Conservation (phyloP, 306 rosid genomes). For the Rosa chinensis region DNA sequence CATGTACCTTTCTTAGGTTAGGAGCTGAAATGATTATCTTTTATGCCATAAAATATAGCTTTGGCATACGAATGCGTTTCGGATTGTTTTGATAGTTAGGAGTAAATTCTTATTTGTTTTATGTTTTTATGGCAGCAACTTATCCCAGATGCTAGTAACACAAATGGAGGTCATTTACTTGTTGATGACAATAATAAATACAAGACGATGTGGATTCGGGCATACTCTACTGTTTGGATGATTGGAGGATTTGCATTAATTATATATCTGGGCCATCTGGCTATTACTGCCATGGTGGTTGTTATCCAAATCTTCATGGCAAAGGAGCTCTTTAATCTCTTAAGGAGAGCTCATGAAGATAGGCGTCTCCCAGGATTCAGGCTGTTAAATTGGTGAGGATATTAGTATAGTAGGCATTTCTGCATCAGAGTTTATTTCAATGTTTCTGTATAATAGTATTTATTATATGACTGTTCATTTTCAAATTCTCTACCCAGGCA, state of each 20-base stretch:
- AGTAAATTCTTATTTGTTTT: not conserved
- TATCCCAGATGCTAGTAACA: slow-evolving; percentile 52
- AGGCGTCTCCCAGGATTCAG: slow-evolving; percentile 93
- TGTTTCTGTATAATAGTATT: slow-evolving; percentile 13
- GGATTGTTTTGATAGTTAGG: not conserved
- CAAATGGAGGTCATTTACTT: slow-evolving; percentile 69
- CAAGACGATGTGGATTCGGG: slow-evolving; percentile 83
- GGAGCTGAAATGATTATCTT: not conserved
- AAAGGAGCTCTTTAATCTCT: slow-evolving; percentile 82
- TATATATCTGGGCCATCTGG: slow-evolving; percentile 92
- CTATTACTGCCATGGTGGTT: slow-evolving; percentile 86
- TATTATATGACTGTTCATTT: slow-evolving; percentile 17
- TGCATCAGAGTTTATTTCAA: slow-evolving; percentile 11
- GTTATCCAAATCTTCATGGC: slow-evolving; percentile 99
- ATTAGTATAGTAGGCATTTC: slow-evolving; percentile 20
- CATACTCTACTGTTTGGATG: slow-evolving; percentile 93
- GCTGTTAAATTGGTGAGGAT: slow-evolving; percentile 77
- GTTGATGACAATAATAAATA: slow-evolving; percentile 83
- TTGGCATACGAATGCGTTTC: not conserved
- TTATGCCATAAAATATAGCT: not conserved
- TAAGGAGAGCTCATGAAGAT: slow-evolving; percentile 89
- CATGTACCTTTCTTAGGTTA: not conserved
- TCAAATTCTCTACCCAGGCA: slow-evolving; percentile 61
- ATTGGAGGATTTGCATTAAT: slow-evolving; percentile 82
- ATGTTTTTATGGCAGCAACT: slow-evolving; percentile 47